Percentiles rank a stretch among this genome's conserved stretches.
These are phyloP conservation scores for Pisolithus marmoratus DNA, from an alignment of 768 basidiomycete species.

Conservation along the genomic window DNA sequence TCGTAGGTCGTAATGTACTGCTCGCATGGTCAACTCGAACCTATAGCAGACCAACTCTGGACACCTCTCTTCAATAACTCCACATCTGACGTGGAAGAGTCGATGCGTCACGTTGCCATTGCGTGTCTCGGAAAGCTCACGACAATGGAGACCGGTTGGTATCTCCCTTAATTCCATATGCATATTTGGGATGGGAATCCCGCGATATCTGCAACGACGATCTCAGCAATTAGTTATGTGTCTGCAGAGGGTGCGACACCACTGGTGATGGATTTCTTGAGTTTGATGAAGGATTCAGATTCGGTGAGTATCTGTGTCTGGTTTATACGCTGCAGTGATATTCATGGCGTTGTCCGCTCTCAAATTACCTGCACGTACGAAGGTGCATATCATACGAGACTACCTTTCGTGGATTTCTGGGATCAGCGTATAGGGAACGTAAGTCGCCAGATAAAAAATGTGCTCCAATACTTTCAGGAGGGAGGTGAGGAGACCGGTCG, in stretches of 20 bases:
- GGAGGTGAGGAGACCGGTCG: too few relatives aligned
- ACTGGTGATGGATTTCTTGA: slow-evolving; percentile 85
- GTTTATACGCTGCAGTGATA: background rate
- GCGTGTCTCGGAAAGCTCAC: slow-evolving; percentile 96
- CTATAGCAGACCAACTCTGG: slow-evolving; percentile 88
- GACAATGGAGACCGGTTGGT: slow-evolving; percentile 83
- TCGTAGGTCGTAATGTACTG: slow-evolving; percentile 86
- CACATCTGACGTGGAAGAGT: slow-evolving; percentile 77
- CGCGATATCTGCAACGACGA: slow-evolving; percentile 77
- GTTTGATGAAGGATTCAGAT: slow-evolving; percentile 83
- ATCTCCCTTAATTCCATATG: slow-evolving; percentile 87
- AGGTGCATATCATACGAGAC: slow-evolving; percentile 86
- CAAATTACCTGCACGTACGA: slow-evolving; percentile 93
- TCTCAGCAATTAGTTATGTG: slow-evolving; percentile 88
- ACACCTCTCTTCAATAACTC: slow-evolving; percentile 88
- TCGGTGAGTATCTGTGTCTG: slow-evolving; percentile 45
- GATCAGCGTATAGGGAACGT: too few relatives aligned
- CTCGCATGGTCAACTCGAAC: slow-evolving; percentile 76
- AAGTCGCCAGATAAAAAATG: too few relatives aligned
- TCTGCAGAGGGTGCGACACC: slow-evolving; percentile 84
- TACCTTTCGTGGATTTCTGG: too few relatives aligned
- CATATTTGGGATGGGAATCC: slow-evolving; percentile 65
- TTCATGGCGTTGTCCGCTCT: slow-evolving; percentile 76
- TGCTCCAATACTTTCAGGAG: too few relatives aligned
- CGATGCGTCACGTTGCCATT: slow-evolving; percentile 89